Evolutionary conservation across 2,329 filamentous ascomycete genomes (phyloP).

Genomic region (Westerdykella aurantiaca): DNA sequence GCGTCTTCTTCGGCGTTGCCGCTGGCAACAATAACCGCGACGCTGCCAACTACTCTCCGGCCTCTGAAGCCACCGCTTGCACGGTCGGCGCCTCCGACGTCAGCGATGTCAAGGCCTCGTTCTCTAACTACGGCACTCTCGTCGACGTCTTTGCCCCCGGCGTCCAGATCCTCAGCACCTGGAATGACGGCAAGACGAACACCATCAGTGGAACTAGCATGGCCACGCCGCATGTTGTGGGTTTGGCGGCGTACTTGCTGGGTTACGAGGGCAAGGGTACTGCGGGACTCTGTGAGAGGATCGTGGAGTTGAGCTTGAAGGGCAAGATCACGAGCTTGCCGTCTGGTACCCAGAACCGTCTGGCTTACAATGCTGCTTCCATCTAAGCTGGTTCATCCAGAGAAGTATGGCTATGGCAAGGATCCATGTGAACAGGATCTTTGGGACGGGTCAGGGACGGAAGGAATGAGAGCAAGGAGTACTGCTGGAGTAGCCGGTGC

Average conservation of each 20-base stretch:
- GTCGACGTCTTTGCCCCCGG: conserved; percentile 38
- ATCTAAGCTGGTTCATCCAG: too few relatives aligned
- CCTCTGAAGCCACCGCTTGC: conserved; percentile 31
- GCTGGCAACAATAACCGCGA: conserved; percentile 33
- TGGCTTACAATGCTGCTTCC: conserved; percentile 48
- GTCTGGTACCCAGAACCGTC: conserved; percentile 42
- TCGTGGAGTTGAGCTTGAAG: conserved; percentile 40
- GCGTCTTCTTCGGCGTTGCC: conserved; percentile 35
- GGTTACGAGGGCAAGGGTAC: conserved; percentile 38
- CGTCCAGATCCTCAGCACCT: conserved; percentile 43
- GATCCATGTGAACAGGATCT: too few relatives aligned
- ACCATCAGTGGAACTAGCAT: conserved; percentile 57
- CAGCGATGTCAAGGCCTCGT: conserved; percentile 26
- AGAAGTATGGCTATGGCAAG: too few relatives aligned
- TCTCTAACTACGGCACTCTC: conserved; percentile 32
- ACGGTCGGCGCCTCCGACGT: conserved; percentile 35
- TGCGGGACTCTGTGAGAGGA: conserved; percentile 42
- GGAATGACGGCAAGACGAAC: conserved; percentile 33
- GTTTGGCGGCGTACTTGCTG: conserved; percentile 64
- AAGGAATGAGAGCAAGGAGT: too few relatives aligned
- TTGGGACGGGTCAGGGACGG: too few relatives aligned
- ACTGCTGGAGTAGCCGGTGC: too few relatives aligned
- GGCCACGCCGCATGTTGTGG: conserved; percentile 64
- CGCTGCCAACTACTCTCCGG: conserved; percentile 27
- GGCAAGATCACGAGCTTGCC: conserved; percentile 37